A percentile compares a stretch with the other conserved stretches of the same genome.
These are phyloP conservation scores for Cordyceps javanica DNA, from an alignment of 2,329 filamentous ascomycete species.

Conservation along the genomic window DNA sequence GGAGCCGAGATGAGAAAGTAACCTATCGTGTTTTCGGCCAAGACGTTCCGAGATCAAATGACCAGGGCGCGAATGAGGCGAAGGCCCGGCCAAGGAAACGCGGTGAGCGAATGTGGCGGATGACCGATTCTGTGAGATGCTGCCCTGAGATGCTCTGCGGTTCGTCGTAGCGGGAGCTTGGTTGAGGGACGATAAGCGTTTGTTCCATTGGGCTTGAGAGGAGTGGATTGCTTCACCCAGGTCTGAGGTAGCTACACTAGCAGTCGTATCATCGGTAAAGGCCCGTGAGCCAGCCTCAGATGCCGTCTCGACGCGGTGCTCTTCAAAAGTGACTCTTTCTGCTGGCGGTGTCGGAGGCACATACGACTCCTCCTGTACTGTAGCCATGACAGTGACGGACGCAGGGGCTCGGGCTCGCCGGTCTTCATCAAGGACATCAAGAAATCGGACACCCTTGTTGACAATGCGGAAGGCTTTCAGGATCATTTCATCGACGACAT, in stretches of 20 bases:
- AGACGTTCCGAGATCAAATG: constrained; percentile 81
- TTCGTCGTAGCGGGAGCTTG: constrained; percentile 21
- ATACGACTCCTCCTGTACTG: constrained; percentile 51
- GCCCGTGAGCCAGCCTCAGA: constrained; percentile 36
- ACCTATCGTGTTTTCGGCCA: constrained; percentile 74
- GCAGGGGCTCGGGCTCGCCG: constrained; percentile 42
- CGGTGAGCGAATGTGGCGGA: constrained; percentile 62
- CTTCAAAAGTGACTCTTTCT: constrained; percentile 47
- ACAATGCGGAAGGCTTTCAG: constrained; percentile 90
- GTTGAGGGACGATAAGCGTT: constrained; percentile 42
- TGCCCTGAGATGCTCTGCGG: constrained; percentile 32
- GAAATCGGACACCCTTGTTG: constrained; percentile 81
- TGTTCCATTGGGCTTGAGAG: constrained; percentile 31
- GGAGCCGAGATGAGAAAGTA: constrained; percentile 83
- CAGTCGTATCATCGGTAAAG: constrained; percentile 25
- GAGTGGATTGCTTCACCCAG: constrained; percentile 31
- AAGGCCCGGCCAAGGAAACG: constrained; percentile 66
- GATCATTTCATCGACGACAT: constrained; percentile 86
- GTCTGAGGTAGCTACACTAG: constrained; percentile 29
- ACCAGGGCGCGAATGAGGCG: constrained; percentile 55
- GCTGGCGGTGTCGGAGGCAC: constrained; percentile 59
- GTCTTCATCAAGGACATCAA: constrained; percentile 75
- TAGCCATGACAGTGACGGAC: constrained; percentile 54
- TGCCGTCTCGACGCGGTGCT: constrained; percentile 24
- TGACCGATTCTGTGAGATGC: constrained; percentile 37